These are phyloP conservation scores for Aspergillus sclerotioniger DNA, from an alignment of 495 filamentous ascomycete species.

Conservation along the genomic window DNA sequence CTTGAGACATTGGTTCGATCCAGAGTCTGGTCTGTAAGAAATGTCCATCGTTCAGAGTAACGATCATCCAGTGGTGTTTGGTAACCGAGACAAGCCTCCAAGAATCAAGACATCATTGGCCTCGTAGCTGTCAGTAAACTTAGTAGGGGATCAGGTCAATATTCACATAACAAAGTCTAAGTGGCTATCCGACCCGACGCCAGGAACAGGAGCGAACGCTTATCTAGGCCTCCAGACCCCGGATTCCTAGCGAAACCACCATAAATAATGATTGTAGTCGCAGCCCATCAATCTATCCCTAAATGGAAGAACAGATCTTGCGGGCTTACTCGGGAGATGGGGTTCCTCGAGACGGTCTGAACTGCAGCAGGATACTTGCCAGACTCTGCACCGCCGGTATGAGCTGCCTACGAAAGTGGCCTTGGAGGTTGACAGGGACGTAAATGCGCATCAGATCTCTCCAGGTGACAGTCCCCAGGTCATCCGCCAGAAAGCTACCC, in stretches of 20 bases:
- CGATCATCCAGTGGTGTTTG: background rate
- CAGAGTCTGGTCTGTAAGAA: background rate
- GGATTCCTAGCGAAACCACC: background rate
- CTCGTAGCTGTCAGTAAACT: background rate
- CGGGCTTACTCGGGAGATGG: too few species aligned
- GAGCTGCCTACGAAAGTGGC: background rate
- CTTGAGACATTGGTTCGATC: background rate
- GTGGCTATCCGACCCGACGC: constrained; percentile 3
- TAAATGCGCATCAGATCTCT: background rate
- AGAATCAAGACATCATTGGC: background rate
- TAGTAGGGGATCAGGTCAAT: background rate
- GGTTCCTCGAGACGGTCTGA: too few species aligned
- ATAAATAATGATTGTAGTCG: background rate
- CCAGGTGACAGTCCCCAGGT: background rate
- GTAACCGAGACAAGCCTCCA: background rate
- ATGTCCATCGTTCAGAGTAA: background rate
- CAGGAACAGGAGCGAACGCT: constrained; percentile 9
- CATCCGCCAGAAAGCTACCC: background rate
- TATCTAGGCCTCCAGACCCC: constrained; percentile 1
- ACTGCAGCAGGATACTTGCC: background rate
- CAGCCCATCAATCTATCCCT: background rate
- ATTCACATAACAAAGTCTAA: background rate
- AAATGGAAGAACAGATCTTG: too few species aligned
- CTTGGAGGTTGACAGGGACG: background rate
- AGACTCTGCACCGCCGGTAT: background rate